A percentile compares a stretch with the other conserved stretches of the same genome.
These are phyloP conservation scores for Hylodesmum podocarpum DNA, from an alignment of 306 rosid species.

Conservation along the genomic window DNA sequence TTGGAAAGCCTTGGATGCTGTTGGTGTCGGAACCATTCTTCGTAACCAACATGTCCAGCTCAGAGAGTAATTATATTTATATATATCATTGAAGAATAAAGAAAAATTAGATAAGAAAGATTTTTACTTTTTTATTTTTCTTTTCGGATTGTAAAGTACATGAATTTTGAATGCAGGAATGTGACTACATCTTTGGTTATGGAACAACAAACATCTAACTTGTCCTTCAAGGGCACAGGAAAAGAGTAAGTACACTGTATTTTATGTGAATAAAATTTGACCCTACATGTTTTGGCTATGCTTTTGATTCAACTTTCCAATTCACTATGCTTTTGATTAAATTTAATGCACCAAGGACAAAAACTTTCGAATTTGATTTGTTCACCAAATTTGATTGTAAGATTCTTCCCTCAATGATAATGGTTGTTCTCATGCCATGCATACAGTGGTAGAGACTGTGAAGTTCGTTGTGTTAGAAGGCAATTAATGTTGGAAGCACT, in stretches of 20 bases:
- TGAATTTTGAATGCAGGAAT: constrained; percentile 39
- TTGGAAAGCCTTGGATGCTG: constrained; percentile 81
- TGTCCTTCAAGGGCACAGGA: constrained; percentile 24
- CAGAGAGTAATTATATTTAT: neutral
- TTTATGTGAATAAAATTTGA: neutral
- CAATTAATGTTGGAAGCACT: constrained; percentile 55
- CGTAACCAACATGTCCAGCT: constrained; percentile 40
- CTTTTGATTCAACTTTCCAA: neutral
- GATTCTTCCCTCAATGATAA: neutral
- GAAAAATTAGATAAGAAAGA: too few relatives aligned
- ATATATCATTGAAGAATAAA: too few relatives aligned
- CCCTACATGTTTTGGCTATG: neutral
- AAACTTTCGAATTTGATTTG: neutral
- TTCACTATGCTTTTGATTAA: neutral
- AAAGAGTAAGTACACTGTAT: constrained; percentile 45
- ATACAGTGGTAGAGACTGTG: constrained; percentile 50
- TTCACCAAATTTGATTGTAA: neutral
- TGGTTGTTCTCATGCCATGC: neutral
- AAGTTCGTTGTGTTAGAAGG: constrained; percentile 56
- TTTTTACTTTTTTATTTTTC: too few relatives aligned
- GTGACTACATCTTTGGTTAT: constrained; percentile 38
- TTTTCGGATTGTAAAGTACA: too few relatives aligned
- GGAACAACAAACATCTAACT: constrained; percentile 39
- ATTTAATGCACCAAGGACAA: neutral
- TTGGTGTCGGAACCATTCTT: constrained; percentile 55